phyloP scores from a whole-genome alignment of 2,329 filamentous ascomycete species.

The Aspergillus tubingensis region DNA sequence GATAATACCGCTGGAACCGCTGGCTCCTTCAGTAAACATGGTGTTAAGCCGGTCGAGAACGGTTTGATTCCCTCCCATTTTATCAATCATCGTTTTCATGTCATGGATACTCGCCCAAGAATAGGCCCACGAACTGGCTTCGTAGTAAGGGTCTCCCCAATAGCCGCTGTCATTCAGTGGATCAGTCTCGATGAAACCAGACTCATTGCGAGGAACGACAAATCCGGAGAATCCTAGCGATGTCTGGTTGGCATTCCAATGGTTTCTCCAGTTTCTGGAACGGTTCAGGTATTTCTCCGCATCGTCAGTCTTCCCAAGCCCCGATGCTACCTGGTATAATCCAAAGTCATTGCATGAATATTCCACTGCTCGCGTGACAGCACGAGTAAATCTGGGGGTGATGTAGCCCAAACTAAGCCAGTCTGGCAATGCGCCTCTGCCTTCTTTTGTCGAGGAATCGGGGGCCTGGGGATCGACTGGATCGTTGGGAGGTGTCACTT shows the following conservation, averaged over 20 bases:
- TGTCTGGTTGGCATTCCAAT: slow-evolving; percentile 64
- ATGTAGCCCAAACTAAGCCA: slow-evolving; percentile 68
- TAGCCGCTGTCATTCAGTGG: slow-evolving; percentile 62
- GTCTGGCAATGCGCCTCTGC: slow-evolving; percentile 68
- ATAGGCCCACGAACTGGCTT: slow-evolving; percentile 66
- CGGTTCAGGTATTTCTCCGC: slow-evolving; percentile 62
- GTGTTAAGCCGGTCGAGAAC: slow-evolving; percentile 54
- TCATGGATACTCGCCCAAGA: slow-evolving; percentile 71
- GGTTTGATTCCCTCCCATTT: slow-evolving; percentile 54
- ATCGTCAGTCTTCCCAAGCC: slow-evolving; percentile 55
- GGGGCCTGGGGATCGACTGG: slow-evolving; percentile 55
- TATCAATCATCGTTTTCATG: slow-evolving; percentile 55
- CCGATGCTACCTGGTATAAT: slow-evolving; percentile 64
- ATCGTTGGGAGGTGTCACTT: slow-evolving; percentile 62
- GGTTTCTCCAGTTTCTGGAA: slow-evolving; percentile 70
- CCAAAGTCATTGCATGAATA: slow-evolving; percentile 71
- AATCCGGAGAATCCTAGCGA: slow-evolving; percentile 66
- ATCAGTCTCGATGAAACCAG: slow-evolving; percentile 53
- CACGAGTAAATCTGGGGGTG: slow-evolving; percentile 61
- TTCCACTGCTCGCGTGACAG: slow-evolving; percentile 66
- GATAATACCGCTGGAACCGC: slow-evolving; percentile 51
- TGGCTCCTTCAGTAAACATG: slow-evolving; percentile 52
- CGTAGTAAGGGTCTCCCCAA: slow-evolving; percentile 64
- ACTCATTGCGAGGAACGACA: slow-evolving; percentile 60
- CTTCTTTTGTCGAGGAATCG: slow-evolving; percentile 66